Conservation (phyloP, 768 basidiomycete genomes). For the Termitomyces sp. region DNA sequence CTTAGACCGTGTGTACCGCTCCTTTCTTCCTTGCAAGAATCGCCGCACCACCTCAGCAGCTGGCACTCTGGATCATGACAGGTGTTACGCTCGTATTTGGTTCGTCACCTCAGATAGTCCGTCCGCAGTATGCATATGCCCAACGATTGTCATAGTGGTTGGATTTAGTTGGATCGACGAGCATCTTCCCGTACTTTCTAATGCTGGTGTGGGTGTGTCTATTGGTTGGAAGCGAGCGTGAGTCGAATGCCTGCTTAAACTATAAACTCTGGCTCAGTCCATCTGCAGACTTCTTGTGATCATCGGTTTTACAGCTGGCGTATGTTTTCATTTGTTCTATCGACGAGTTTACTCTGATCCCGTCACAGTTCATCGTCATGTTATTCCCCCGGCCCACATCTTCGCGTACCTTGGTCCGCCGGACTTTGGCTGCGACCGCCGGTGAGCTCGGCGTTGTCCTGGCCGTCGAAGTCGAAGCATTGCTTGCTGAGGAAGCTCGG, state of each 20-base stretch:
- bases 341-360: background rate
- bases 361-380: constrained; percentile 39
- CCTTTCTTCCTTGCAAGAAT: constrained; percentile 34
- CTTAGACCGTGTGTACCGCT: constrained; percentile 29
- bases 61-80: constrained; percentile 35
- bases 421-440: constrained; percentile 33
- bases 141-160: constrained; percentile 23
- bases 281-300: constrained; percentile 34
- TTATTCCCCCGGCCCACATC: constrained; percentile 42
- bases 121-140: background rate
- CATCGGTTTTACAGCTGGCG: constrained; percentile 40
- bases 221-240: constrained; percentile 43
- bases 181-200: constrained; percentile 23
- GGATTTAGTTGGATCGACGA: constrained; percentile 41
- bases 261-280: background rate
- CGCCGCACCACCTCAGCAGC: constrained; percentile 27
- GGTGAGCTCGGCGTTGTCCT: constrained; percentile 33
- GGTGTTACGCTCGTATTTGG: constrained; percentile 37
- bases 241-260: constrained; percentile 6
- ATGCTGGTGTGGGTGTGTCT: constrained; percentile 31
- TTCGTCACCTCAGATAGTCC: constrained; percentile 7
- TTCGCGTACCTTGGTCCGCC: constrained; percentile 36
- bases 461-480: constrained; percentile 38
- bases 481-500: constrained; percentile 38
- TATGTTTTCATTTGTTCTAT: constrained; percentile 17